These are phyloP conservation scores for Apiospora koreana DNA, from an alignment of 2,329 filamentous ascomycete species.

Conservation along the genomic window DNA sequence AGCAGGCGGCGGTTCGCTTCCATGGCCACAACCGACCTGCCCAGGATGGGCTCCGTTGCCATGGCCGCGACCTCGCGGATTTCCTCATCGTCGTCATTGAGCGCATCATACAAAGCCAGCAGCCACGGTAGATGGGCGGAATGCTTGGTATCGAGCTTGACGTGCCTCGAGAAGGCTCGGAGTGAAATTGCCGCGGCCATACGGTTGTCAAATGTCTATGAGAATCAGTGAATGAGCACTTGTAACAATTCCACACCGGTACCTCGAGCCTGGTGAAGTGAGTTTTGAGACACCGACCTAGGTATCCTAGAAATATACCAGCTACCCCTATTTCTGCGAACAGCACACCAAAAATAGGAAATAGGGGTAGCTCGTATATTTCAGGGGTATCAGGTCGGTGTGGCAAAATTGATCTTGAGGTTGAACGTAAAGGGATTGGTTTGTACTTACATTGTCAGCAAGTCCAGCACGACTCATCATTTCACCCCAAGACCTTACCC, in stretches of 20 bases:
- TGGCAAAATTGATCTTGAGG: too few species aligned
- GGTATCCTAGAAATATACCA: too few species aligned
- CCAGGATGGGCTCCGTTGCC: conserved; percentile 49
- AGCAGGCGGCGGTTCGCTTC: conserved; percentile 49
- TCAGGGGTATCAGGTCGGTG: too few species aligned
- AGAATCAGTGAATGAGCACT: conserved; percentile 7
- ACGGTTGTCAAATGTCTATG: conserved; percentile 65
- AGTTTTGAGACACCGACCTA: too few species aligned
- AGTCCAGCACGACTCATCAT: conserved; percentile 51
- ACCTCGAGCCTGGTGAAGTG: too few species aligned
- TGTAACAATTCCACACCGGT: not conserved
- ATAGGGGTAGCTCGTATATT: too few species aligned
- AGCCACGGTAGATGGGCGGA: conserved; percentile 54
- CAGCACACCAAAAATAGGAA: too few species aligned
- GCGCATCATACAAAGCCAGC: conserved; percentile 69
- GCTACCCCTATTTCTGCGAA: too few species aligned
- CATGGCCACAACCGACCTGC: conserved; percentile 44
- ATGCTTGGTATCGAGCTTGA: conserved; percentile 21
- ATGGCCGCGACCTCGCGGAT: conserved; percentile 67
- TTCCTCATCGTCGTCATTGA: conserved; percentile 92
- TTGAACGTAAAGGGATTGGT: too few species aligned
- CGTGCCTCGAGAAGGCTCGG: conserved; percentile 45
- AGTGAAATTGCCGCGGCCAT: conserved; percentile 61
- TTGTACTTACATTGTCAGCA: conserved; percentile 47
- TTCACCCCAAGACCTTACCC: conserved; percentile 44